phyloP scores from a whole-genome alignment of 2,329 filamentous ascomycete species.

The Zalaria sp. region DNA sequence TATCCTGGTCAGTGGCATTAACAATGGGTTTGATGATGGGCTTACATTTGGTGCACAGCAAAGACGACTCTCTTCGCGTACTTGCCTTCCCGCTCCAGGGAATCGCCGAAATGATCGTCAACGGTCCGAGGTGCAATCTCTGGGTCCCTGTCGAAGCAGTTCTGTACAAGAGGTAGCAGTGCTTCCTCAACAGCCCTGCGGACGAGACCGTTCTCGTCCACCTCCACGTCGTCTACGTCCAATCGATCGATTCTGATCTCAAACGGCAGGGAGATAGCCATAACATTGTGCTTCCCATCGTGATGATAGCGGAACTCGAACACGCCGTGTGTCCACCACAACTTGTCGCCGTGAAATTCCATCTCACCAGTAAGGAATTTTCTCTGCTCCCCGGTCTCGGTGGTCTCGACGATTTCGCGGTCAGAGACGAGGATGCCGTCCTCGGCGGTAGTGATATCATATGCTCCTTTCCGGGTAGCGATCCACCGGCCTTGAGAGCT shows the following conservation, averaged over 20 bases:
- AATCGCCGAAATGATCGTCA: conserved; percentile 70
- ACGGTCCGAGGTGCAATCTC: conserved; percentile 72
- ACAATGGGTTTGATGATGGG: conserved; percentile 3
- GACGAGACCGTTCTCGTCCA: conserved; percentile 45
- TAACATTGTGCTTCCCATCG: conserved; percentile 78
- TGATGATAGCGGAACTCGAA: conserved; percentile 98
- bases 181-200: conserved; percentile 60
- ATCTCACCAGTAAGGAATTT: conserved; percentile 67
- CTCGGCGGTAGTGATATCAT: conserved; percentile 62
- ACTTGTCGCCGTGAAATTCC: conserved; percentile 77
- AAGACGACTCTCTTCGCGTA: conserved; percentile 85
- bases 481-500: conserved; percentile 83
- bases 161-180: conserved; percentile 70
- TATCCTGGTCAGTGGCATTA: conserved; percentile 1
- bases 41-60: conserved; percentile 81
- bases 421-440: conserved; percentile 62
- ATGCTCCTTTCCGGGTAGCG: conserved; percentile 61
- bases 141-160: conserved; percentile 84
- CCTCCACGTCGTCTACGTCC: conserved; percentile 54
- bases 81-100: conserved; percentile 77
- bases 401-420: conserved; percentile 34
- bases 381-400: conserved; percentile 33
- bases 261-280: conserved; percentile 87
- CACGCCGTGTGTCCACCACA: conserved; percentile 93
- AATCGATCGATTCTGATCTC: conserved; percentile 76